A percentile compares a stretch with the other conserved stretches of the same genome.
Conservation (phyloP, 192 early-diverging fungal genomes). For the Podila epigama region DNA sequence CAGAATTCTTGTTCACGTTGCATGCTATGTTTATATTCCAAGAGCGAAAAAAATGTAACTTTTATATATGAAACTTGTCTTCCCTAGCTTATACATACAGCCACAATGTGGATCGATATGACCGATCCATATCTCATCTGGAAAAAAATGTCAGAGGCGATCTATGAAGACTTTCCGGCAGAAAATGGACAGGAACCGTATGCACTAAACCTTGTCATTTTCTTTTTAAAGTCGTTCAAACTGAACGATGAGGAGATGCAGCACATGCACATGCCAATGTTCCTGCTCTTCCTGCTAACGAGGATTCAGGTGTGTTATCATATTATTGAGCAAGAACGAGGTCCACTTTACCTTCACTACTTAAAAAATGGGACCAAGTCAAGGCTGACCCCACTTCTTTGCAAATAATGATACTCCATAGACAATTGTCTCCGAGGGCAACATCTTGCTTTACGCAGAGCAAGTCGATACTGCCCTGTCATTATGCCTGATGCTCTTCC, state of each 20-base stretch:
- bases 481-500: conserved; percentile 41
- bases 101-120: conserved; percentile 90
- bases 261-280: conserved; percentile 83
- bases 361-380: too few species aligned
- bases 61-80: too few species aligned
- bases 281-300: conserved; percentile 65
- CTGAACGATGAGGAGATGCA: conserved; percentile 84
- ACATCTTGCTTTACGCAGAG: conserved; percentile 15
- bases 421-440: conserved; percentile 19
- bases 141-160: conserved; percentile 68
- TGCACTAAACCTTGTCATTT: conserved; percentile 69
- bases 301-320: conserved; percentile 54
- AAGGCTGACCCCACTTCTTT: background rate
- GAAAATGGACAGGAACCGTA: conserved; percentile 43
- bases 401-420: background rate
- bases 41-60: too few species aligned
- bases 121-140: conserved; percentile 88
- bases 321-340: too few species aligned
- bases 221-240: conserved; percentile 77
- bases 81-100: conserved; percentile 75
- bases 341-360: too few species aligned
- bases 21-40: background rate
- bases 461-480: conserved; percentile 22
- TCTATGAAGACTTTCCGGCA: conserved; percentile 54
- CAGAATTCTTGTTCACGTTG: background rate